Conservation (phyloP, 2,329 filamentous ascomycete genomes). For the Aspergillus aculeatus region DNA sequence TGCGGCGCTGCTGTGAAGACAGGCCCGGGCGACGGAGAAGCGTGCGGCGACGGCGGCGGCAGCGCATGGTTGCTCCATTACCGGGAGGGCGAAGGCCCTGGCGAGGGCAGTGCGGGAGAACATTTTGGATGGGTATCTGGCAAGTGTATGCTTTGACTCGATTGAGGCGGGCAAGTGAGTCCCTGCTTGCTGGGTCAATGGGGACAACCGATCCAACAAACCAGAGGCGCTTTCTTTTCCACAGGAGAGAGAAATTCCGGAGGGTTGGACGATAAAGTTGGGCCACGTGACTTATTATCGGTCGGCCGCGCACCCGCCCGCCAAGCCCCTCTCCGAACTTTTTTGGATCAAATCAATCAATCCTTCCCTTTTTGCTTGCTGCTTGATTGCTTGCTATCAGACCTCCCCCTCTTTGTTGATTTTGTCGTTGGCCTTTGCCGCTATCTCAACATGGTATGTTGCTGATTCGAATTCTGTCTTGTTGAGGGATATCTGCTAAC, state of each 20-base stretch:
- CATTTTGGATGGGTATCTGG: constrained; percentile 33
- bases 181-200: not conserved
- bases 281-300: constrained; percentile 18
- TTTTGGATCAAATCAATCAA: constrained; percentile 2
- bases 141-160: too few species aligned
- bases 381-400: not conserved
- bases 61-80: constrained; percentile 23
- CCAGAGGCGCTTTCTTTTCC: too few species aligned
- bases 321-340: constrained; percentile 15
- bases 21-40: constrained; percentile 35
- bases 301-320: constrained; percentile 3
- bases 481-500: constrained; percentile 5
- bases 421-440: constrained; percentile 13
- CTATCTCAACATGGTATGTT: constrained; percentile 34
- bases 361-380: constrained; percentile 20
- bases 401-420: constrained; percentile 8
- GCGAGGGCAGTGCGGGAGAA: constrained; percentile 37
- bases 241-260: constrained; percentile 32
- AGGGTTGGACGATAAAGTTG: constrained; percentile 23
- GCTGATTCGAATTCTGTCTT: not conserved
- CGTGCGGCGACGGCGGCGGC: not conserved
- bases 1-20: constrained; percentile 38
- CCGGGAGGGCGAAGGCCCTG: constrained; percentile 29
- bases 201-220: not conserved
- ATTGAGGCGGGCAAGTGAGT: too few species aligned